phyloP scores from a whole-genome alignment of 345 rosid genomes.

The Linum usitatissimum region DNA sequence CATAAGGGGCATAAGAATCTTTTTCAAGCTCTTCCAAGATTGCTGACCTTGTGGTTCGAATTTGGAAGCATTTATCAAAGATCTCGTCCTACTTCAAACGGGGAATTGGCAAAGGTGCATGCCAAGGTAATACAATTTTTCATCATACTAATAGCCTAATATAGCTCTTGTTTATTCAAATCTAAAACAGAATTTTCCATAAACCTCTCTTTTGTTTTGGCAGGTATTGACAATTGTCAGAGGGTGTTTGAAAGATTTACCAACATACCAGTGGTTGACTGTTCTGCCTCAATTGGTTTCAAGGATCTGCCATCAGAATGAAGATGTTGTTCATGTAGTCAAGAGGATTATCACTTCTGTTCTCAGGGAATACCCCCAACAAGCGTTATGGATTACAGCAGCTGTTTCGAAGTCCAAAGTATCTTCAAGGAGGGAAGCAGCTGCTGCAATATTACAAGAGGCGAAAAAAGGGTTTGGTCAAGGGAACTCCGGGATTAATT shows the following conservation, averaged over 20 bases:
- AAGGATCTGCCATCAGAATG: constrained; percentile 95
- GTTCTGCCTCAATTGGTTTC: constrained; percentile 94
- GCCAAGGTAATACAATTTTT: constrained; percentile 40
- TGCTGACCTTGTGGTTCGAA: constrained; percentile 93
- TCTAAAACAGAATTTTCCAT: background rate
- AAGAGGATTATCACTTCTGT: constrained; percentile 73
- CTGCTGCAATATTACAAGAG: constrained; percentile 85
- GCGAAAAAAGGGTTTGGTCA: constrained; percentile 71
- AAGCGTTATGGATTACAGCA: constrained; percentile 91
- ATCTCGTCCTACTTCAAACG: constrained; percentile 41
- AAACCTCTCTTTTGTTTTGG: constrained; percentile 15
- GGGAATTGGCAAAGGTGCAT: constrained; percentile 59
- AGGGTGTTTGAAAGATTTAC: constrained; percentile 95
- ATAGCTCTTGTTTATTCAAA: background rate
- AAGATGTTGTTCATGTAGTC: constrained; percentile 65
- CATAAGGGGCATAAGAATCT: constrained; percentile 90
- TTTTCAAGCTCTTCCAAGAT: constrained; percentile 96
- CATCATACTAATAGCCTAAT: constrained; percentile 4
- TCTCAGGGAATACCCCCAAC: constrained; percentile 84
- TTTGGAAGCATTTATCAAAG: constrained; percentile 71
- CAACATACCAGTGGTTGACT: constrained; percentile 88
- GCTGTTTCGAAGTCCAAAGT: constrained; percentile 94
- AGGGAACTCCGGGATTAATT: constrained; percentile 56
- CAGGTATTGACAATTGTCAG: constrained; percentile 80
- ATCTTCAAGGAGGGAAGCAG: constrained; percentile 87